Base-by-base conservation (phyloP, 371 early-diverging fungal species). In the Saksenaea vasiformis region DNA sequence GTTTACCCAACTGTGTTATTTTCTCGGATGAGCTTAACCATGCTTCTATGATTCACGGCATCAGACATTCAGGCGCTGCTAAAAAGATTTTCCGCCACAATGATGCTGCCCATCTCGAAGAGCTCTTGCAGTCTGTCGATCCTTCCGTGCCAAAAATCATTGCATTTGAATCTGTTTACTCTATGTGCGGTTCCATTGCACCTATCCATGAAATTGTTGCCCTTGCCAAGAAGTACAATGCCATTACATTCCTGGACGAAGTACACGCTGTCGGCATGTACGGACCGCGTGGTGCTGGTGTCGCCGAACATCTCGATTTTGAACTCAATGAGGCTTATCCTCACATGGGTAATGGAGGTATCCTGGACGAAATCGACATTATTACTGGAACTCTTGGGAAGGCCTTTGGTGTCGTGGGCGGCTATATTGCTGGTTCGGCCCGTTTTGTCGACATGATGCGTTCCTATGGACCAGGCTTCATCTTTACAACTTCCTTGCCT, bases 221-320 rank as follows among this genome's bases (percentile, higher is more conserved):
- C 37, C 82, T 96, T 28, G 96, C 97, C 63, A 88, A 89, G 55
- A 94, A 95, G 80, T 96, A 96, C 82, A 94, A 93, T 57, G 97
- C 97, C 60, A 89, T 96, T 69, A 96, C 97, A 37, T 95, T 95
- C 83, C 72, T 95, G 38, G 97, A 96, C 67, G 96, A 96, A 74
- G 97, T 96, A 28, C 97, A 96, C 67, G 95, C 96, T 14, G 97
- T 96, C 26, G 97, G 97, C 61, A 95, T 96, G 95, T 96, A 96
- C 72, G 97, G 97, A 15, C 85, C 87, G 10, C 90, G 88, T 54
- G 97, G 96, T 54, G 96, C 90, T 27, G 97, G 97, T 66, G 94
- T 96, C 8, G 93, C 96, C 56, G 95, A 95, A 77, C 93, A 95
- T 80, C 81, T 94, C 56, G 90, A 94, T 67, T 89, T 83, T 69